Conservation (phyloP, 441 rosid genomes). For the Geranium incanum region DNA sequence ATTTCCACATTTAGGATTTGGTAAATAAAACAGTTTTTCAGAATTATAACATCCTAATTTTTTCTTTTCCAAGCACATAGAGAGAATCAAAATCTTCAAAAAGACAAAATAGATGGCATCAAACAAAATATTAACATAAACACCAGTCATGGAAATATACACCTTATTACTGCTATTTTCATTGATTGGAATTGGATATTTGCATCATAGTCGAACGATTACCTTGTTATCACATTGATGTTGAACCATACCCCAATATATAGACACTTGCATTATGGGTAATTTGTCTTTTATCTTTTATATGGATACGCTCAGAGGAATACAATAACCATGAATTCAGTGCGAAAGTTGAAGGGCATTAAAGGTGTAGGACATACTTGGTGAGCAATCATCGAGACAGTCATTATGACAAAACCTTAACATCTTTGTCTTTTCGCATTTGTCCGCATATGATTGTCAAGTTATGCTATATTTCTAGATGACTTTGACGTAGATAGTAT, state of each 20-base stretch:
- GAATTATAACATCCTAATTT: too few relatives aligned
- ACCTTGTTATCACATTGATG: background rate
- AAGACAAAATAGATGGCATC: background rate
- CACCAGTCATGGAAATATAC: too few relatives aligned
- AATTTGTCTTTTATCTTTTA: slow-evolving; percentile 2
- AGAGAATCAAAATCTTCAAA: background rate
- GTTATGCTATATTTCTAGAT: slow-evolving; percentile 23
- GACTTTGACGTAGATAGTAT: slow-evolving; percentile 13
- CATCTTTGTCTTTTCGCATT: slow-evolving; percentile 77
- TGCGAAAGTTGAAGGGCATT: slow-evolving; percentile 33
- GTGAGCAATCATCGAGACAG: slow-evolving; percentile 41
- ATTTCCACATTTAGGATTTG: too few relatives aligned
- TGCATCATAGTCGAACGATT: too few relatives aligned
- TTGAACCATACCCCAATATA: background rate
- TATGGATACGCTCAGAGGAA: background rate
- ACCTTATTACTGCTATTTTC: too few relatives aligned
- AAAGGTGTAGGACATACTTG: slow-evolving; percentile 42
- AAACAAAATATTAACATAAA: background rate
- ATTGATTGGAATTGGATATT: too few relatives aligned
- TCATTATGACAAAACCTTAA: slow-evolving; percentile 87
- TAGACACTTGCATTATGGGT: background rate
- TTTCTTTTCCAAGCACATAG: too few relatives aligned
- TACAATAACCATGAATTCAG: slow-evolving; percentile 25
- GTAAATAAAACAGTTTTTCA: too few relatives aligned
- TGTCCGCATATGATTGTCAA: slow-evolving; percentile 40